Evolutionary conservation across 345 rosid genomes (phyloP), one percentile per base, ranked within the genome.

Genomic region (Fremontodendron californicum): DNA sequence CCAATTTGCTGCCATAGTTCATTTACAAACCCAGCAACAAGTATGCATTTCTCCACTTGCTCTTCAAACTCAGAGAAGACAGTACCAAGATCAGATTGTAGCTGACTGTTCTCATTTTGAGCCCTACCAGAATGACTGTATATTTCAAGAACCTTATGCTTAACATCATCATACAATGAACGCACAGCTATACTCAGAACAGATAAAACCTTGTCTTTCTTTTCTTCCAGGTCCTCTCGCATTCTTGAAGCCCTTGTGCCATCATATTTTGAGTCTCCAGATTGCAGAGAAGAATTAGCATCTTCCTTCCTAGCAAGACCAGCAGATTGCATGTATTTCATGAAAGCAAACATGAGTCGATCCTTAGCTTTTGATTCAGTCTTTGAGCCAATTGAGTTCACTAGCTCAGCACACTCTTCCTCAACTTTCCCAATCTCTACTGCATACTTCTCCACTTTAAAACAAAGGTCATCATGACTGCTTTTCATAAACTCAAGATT

Each of bases 31-130:
- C 82, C 93, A 73, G 82, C 81, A 54, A 94, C 73, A 71, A 92
- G 84, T 11, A 85, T 60, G 80, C 94, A 91, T 86, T 86, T 94
- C 82, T 92, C 97, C 76, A 92, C 90, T 79, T 88, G 98, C 86
- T 85, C 94, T 80, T 91, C 96, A 68, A 92, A 85, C 79, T 75
- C 85, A 82, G 84, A 75, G 83, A 87, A 85, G 57, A 82, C 72
- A 70, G 79, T 82, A 79, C 90, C 86, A 80, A 82, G 79, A 70
- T 86, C 88, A 40, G 73, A 83, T 75, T 60, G 83, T 37, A 76
- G 81, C 61, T 67, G 78, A 46, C 77, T 80, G 69, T 72, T 80
- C 76, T 79, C 80, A 61, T 81, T 84, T 52, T 77, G 85, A 79
- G 80, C 81, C 74, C 85, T 82, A 72, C n/a, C 60, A 58, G 82